Evolutionary conservation across 345 rosid genomes (phyloP).

Genomic region (Cardamine resedifolia): DNA sequence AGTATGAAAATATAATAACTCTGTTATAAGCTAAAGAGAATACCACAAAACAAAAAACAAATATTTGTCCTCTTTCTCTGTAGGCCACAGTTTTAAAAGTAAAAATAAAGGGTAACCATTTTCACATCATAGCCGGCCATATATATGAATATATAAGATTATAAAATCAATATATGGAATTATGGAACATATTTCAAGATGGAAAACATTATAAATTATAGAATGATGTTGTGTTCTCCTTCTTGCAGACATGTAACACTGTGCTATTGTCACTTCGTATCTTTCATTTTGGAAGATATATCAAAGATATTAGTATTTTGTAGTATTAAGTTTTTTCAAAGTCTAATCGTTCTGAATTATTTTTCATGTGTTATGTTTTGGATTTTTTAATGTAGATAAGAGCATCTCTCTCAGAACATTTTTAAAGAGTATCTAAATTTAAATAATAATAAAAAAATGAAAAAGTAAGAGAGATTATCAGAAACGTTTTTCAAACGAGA

Average conservation of each 20-base stretch:
- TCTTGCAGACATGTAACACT: slow-evolving; percentile 31
- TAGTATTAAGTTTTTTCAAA: not conserved
- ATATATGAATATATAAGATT: not conserved
- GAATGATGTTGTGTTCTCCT: slow-evolving; percentile 22
- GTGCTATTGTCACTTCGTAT: slow-evolving; percentile 14
- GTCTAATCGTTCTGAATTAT: slow-evolving; percentile 6
- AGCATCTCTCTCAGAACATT: too few species aligned
- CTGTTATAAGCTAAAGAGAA: not conserved
- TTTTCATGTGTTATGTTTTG: slow-evolving; percentile 1
- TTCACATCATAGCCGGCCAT: slow-evolving; percentile 9
- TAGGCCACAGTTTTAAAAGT: not conserved
- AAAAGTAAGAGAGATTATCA: too few species aligned
- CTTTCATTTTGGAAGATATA: slow-evolving; percentile 8
- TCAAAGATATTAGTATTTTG: not conserved
- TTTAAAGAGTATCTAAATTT: too few species aligned
- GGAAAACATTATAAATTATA: slow-evolving; percentile 29
- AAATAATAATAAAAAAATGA: too few species aligned
- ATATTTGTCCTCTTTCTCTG: not conserved
- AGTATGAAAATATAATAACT: not conserved
- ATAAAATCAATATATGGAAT: not conserved
- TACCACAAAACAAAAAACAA: not conserved
- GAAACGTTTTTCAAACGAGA: too few species aligned
- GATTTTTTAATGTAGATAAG: too few species aligned
- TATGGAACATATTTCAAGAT: slow-evolving; percentile 19
- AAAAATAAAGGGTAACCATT: not conserved